phyloP scores from a whole-genome alignment of 371 early-diverging fungal species.

The Mortierella sp. region DNA sequence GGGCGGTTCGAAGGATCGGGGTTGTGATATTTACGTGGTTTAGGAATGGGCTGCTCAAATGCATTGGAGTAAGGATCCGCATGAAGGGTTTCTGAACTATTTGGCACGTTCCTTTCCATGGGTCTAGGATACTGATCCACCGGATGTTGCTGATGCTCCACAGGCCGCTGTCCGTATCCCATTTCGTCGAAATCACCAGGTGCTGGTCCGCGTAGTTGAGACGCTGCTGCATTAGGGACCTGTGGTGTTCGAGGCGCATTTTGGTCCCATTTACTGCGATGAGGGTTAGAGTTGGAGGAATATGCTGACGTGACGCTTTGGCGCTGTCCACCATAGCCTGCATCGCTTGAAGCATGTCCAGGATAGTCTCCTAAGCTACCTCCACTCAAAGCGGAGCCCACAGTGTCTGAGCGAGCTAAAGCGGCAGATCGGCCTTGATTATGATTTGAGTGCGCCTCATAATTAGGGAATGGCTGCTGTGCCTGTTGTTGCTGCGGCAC shows the following conservation, averaged over 20 bases:
- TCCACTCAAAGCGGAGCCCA: constrained; percentile 39
- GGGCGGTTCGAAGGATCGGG: constrained; percentile 47
- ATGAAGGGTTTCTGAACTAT: constrained; percentile 19
- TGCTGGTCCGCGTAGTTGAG: constrained; percentile 20
- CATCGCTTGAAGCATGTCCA: constrained; percentile 2
- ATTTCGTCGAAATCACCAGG: constrained; percentile 19
- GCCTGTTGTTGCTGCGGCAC: constrained; percentile 8
- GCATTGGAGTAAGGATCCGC: constrained; percentile 19
- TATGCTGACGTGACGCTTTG: constrained; percentile 42
- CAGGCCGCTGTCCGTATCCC: constrained; percentile 8
- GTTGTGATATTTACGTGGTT: constrained; percentile 43
- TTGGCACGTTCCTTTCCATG: constrained; percentile 24
- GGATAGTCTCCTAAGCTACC: constrained; percentile 40
- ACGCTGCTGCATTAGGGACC: constrained; percentile 14
- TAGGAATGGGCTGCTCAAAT: constrained; percentile 40
- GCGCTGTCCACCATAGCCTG: constrained; percentile 30
- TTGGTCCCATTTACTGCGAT: constrained; percentile 39
- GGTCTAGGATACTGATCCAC: constrained; percentile 29
- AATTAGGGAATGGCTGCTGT: constrained; percentile 21
- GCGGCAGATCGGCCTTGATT: constrained; percentile 19
- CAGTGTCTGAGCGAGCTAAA: constrained; percentile 43
- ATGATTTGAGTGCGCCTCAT: constrained; percentile 21
- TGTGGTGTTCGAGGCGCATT: constrained; percentile 35
- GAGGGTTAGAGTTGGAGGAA: constrained; percentile 32
- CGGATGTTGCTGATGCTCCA: constrained; percentile 15